Evolutionary conservation across 2,329 filamentous ascomycete species (phyloP), one percentile per base, ranked within the genome.

Genomic region (Basipetospora chlamydospora): DNA sequence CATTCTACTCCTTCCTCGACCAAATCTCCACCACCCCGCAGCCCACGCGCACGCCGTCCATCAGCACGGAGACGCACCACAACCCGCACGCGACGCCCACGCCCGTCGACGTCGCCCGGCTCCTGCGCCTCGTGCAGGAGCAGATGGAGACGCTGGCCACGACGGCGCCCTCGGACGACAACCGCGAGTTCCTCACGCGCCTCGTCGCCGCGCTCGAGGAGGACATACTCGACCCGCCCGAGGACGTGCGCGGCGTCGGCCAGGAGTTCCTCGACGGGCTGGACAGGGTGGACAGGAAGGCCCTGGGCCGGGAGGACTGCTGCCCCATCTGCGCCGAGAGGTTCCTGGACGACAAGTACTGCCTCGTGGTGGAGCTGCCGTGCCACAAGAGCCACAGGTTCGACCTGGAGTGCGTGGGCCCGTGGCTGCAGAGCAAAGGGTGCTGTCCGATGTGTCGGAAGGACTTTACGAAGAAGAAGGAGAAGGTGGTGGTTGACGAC

Each of bases 361-460:
- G 66, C 38, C 59, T 80, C 2, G 73, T 79, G 10, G 75, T 79
- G 20, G 65, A 74, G 58, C 59, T 80, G 47, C 73, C 73, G 28
- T 80, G 75, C 49, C 60, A 73, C 46, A 61, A 59, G 22, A 57
- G 52, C 28, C 75, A 80, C 51, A 57, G 56, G 34, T 79, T 76
- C 49, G 75, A 80, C 47, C 54, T 79, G n/a, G 75, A 80, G 56
- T 80, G 75, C 47, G 72, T 79, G 2, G 69, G 65, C 3, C 74
- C 75, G 6, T 80, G 75, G 75, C 51, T 80, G 50, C 58, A 66
- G 51, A 65, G 70, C 47, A 75, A 78, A 54, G 74, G 74, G 26
- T 76, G 63, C 22, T 79, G 74, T 50, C 74, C 74, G 26, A 60
- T 78, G 57, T 77, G 74, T 51, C 58, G 75, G 41, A 64, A 68